A percentile compares a stretch with the other conserved stretches of the same genome.
Evolutionary conservation across 768 basidiomycete genomes (phyloP).

Genomic region (Tylopilus cervinicoccineus): DNA sequence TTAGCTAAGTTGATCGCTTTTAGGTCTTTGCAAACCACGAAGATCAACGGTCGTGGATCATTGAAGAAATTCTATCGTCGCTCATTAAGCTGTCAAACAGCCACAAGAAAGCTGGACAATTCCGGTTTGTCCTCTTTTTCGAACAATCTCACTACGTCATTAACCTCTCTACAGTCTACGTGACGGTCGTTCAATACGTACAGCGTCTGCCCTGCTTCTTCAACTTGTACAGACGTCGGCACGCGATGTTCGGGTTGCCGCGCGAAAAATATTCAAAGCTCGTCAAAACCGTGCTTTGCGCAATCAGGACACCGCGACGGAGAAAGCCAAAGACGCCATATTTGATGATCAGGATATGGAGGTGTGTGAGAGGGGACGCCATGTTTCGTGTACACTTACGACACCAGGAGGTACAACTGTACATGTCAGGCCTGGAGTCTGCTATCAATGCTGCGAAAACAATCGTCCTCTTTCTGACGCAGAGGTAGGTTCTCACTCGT

Average conservation of each 20-base stretch:
- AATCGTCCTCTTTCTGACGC: constrained; percentile 74
- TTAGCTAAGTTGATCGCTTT: constrained; percentile 3
- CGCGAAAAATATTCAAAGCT: constrained; percentile 54
- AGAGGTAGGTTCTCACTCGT: constrained; percentile 39
- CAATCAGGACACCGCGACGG: constrained; percentile 55
- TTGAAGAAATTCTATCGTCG: constrained; percentile 93
- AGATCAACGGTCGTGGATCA: constrained; percentile 91
- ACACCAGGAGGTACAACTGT: constrained; percentile 64
- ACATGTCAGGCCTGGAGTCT: constrained; percentile 70
- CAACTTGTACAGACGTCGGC: constrained; percentile 97
- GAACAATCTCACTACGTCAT: background rate
- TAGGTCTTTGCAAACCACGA: constrained; percentile 92
- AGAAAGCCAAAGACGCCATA: constrained; percentile 48
- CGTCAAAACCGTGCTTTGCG: constrained; percentile 61
- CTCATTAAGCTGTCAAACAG: constrained; percentile 86
- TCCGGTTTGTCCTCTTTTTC: constrained; percentile 51
- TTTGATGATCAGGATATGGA: constrained; percentile 68
- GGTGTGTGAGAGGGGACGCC: constrained; percentile 30
- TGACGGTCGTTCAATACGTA: constrained; percentile 88
- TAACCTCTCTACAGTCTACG: constrained; percentile 55
- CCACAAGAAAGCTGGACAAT: constrained; percentile 87
- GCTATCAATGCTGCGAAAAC: constrained; percentile 83
- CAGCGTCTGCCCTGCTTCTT: constrained; percentile 86
- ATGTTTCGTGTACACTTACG: constrained; percentile 1
- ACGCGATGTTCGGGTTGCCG: constrained; percentile 76